Base-by-base conservation (phyloP, 768 basidiomycete species). In the Sistotremastrum suecicum region DNA sequence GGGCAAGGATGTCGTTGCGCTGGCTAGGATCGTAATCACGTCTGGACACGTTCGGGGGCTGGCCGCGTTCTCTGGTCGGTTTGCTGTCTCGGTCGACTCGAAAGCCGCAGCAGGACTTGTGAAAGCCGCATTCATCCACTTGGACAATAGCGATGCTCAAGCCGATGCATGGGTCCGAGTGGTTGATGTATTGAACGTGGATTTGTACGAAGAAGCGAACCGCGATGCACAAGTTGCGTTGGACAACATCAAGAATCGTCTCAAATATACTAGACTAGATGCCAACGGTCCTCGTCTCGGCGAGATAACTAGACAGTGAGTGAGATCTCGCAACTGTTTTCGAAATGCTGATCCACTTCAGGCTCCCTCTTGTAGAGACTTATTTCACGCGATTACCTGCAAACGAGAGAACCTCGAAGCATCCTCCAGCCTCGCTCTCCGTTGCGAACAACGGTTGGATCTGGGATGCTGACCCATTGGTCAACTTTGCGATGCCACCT, bases 381-480 rank as follows among this genome's bases (percentile, higher is more conserved):
- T 97, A 97, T 66, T 99, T 99, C 63, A 97, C 91, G 1, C 81
- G 90, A 29, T 61, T 97, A 8, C 68, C 66, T 51, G 36, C 72
- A 29, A 68, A 67, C 50, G 51, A 47, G 8, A 55, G 51, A 4
- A 70, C 69, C 0, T 45, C 56, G 32, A 70, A 69, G 50, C 66
- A 68, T 44, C 67, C 76, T 41, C 65, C 69, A 4, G 51, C 55
- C 10, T 66, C 72, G 9, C 84, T 90, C 57, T 81, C 85, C 2
- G 67, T 99, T 31, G 95, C 94, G 4, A 97, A 98, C 63, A 99
- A 99, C 58, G 95, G 95, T 3, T 99, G 95, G 95, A 90, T 99
- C 52, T 99, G 95, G 94, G 67, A 82, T 51, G 92, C 94, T 2
- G 81, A 99, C 57, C 94, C 95, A 0, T 72, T 98, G 10, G 72